phyloP scores from a whole-genome alignment of 352 stramenopile species.

The Globisporangium acanthophoron region DNA sequence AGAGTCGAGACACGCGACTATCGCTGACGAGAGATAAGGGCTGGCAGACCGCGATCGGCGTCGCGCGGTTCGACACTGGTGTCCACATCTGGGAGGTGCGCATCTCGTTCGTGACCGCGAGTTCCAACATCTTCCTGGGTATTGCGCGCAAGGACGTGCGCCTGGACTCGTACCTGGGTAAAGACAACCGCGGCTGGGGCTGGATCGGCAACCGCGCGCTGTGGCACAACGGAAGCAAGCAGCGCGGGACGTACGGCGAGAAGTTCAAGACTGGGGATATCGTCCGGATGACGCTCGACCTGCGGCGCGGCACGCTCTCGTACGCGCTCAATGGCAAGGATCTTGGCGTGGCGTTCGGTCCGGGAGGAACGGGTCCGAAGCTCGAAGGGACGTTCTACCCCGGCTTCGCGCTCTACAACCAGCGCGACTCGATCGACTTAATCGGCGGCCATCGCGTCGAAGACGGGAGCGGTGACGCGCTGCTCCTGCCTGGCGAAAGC shows the following conservation, averaged over 20 bases:
- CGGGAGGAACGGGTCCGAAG: constrained; percentile 75
- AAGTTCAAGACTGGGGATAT: constrained; percentile 89
- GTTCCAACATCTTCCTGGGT: constrained; percentile 87
- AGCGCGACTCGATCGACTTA: constrained; percentile 81
- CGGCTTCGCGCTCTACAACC: constrained; percentile 85
- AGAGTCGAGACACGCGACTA: constrained; percentile 77
- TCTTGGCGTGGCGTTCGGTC: constrained; percentile 84
- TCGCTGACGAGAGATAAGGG: constrained; percentile 84
- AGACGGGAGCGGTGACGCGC: constrained; percentile 30
- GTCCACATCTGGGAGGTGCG: constrained; percentile 88
- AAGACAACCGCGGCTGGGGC: constrained; percentile 88
- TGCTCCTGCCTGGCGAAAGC: constrained; percentile 23
- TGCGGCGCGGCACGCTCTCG: constrained; percentile 77
- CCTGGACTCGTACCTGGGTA: constrained; percentile 87
- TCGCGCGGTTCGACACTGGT: constrained; percentile 79
- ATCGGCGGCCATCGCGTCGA: constrained; percentile 82
- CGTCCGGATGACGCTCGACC: constrained; percentile 76
- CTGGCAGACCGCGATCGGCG: constrained; percentile 86
- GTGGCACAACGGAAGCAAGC: constrained; percentile 90
- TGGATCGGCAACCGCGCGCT: constrained; percentile 89
- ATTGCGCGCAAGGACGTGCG: constrained; percentile 81
- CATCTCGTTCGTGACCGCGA: constrained; percentile 84
- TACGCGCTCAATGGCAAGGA: constrained; percentile 90
- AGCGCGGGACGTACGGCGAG: constrained; percentile 85
- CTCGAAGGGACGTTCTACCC: constrained; percentile 86